Percentiles rank a stretch among this genome's conserved stretches.
phyloP scores from a whole-genome alignment of 2,329 filamentous ascomycete species.

The Fusarium domesticum region DNA sequence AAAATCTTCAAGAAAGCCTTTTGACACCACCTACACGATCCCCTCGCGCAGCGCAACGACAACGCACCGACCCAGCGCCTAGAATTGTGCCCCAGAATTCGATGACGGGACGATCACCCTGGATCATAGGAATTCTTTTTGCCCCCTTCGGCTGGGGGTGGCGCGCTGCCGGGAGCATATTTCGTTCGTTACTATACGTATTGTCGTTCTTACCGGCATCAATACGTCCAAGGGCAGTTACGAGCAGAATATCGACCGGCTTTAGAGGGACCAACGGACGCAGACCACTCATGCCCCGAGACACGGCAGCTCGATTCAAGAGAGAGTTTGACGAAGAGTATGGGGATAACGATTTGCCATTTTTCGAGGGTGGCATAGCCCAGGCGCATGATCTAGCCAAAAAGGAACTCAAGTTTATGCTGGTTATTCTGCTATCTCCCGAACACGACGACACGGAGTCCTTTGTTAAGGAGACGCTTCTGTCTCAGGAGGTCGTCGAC shows the following conservation, averaged over 20 bases:
- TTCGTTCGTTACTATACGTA: constrained; percentile 72
- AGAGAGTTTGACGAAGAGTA: constrained; percentile 96
- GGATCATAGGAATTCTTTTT: constrained; percentile 74
- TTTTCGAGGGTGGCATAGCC: constrained; percentile 86
- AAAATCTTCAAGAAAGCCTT: constrained; percentile 68
- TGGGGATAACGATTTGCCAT: constrained; percentile 67
- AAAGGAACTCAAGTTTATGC: constrained; percentile 82
- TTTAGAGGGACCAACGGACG: constrained; percentile 64
- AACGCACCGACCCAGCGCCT: constrained; percentile 65
- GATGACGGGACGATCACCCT: constrained; percentile 65
- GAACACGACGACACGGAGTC: constrained; percentile 89
- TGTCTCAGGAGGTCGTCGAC: constrained; percentile 68
- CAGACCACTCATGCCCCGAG: constrained; percentile 75
- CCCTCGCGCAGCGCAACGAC: constrained; percentile 24
- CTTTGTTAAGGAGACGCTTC: constrained; percentile 79
- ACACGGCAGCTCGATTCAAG: constrained; percentile 84
- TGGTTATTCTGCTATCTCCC: constrained; percentile 84
- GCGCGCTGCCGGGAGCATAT: constrained; percentile 63
- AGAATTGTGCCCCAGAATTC: constrained; percentile 78
- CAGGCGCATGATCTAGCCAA: constrained; percentile 89
- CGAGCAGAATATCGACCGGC: constrained; percentile 50
- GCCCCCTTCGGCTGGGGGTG: constrained; percentile 79
- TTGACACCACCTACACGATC: constrained; percentile 31
- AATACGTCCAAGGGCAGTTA: constrained; percentile 53
- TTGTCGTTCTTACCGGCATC: constrained; percentile 75